Evolutionary conservation across 331 rosid species (phyloP).

Genomic region (Malus hybrid): DNA sequence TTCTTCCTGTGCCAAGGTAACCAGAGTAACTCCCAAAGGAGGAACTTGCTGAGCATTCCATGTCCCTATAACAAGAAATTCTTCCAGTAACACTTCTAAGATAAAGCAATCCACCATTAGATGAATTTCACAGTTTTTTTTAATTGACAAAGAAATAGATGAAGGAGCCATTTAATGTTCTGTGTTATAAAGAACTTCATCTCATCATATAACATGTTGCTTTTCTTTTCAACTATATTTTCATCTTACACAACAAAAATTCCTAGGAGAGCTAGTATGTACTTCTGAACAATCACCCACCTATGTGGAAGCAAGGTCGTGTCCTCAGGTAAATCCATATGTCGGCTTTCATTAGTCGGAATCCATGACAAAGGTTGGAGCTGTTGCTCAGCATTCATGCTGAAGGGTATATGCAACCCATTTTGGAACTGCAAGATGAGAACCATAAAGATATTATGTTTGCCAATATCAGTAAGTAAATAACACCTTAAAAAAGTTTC

Average conservation of each 20-base stretch:
- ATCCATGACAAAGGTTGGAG: slow-evolving; percentile 63
- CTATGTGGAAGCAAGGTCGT: slow-evolving; percentile 41
- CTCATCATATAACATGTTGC: not conserved
- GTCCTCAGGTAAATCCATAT: slow-evolving; percentile 51
- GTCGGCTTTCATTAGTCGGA: slow-evolving; percentile 41
- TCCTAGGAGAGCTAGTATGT: not conserved
- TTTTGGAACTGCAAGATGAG: slow-evolving; percentile 51
- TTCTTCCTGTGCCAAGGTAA: slow-evolving; percentile 51
- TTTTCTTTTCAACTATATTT: not conserved
- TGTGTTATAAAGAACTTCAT: not conserved
- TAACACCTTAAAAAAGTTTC: not conserved
- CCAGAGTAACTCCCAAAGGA: slow-evolving; percentile 70
- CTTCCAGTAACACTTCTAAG: not conserved
- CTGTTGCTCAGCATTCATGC: slow-evolving; percentile 55
- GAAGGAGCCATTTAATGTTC: not conserved
- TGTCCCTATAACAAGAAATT: slow-evolving; percentile 40
- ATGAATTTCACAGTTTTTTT: not conserved
- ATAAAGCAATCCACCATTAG: not conserved
- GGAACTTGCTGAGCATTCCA: slow-evolving; percentile 71
- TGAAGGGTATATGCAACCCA: slow-evolving; percentile 49
- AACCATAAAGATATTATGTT: not conserved
- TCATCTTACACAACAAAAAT: not conserved
- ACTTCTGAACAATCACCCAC: slow-evolving; percentile 26
- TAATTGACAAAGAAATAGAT: not conserved
- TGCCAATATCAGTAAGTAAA: not conserved